phyloP scores from a whole-genome alignment of 1,284 basidiomycete species.

The Psilocybe mexicana region DNA sequence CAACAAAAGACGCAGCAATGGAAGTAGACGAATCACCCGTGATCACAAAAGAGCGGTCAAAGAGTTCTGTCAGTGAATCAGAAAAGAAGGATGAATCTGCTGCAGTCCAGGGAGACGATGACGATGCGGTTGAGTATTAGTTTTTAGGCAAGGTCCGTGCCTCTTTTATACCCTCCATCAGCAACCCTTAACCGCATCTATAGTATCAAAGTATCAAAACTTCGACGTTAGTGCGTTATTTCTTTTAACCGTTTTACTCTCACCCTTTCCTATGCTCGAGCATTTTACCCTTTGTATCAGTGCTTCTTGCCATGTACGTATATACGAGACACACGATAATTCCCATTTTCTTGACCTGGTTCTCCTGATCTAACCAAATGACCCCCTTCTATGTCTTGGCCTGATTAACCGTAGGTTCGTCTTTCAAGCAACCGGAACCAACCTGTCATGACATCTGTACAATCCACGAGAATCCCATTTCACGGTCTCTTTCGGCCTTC shows the following conservation, averaged over 20 bases:
- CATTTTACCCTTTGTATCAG: slow-evolving; percentile 1
- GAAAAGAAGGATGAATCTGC: slow-evolving; percentile 47
- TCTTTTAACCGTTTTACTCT: slow-evolving; percentile 12
- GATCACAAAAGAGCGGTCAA: slow-evolving; percentile 31
- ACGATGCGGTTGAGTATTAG: slow-evolving; percentile 19
- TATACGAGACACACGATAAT: slow-evolving; percentile 1
- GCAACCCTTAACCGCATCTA: not conserved
- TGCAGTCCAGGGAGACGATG: slow-evolving; percentile 38
- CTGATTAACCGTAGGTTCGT: not conserved
- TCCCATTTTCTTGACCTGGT: not conserved
- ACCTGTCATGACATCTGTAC: not conserved
- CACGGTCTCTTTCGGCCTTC: not conserved
- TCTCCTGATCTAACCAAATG: not conserved
- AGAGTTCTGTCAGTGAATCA: slow-evolving; percentile 34
- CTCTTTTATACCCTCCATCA: not conserved
- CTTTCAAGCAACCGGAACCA: not conserved
- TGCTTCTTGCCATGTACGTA: slow-evolving; percentile 5
- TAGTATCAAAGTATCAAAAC: slow-evolving; percentile 7
- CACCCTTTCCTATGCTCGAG: slow-evolving; percentile 8
- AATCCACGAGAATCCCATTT: not conserved
- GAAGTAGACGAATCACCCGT: slow-evolving; percentile 46
- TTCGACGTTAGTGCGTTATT: slow-evolving; percentile 18
- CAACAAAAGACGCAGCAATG: slow-evolving; percentile 28
- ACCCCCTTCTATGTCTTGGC: not conserved
- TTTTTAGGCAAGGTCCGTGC: slow-evolving; percentile 13